Evolutionary conservation across 768 basidiomycete species (phyloP).

Genomic region (Fistulinella prunicolor): DNA sequence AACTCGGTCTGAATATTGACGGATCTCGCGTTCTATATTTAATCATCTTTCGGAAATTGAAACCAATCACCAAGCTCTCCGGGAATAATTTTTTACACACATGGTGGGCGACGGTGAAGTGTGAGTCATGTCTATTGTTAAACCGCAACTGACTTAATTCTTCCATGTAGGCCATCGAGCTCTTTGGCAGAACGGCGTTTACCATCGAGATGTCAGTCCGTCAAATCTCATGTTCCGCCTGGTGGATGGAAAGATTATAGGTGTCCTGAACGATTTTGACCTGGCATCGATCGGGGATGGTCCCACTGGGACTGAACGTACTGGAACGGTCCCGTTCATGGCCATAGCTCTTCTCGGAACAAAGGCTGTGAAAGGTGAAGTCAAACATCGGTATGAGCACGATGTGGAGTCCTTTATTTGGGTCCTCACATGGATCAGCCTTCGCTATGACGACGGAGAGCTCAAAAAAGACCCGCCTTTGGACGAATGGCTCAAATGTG

Average conservation of each 20-base stretch:
- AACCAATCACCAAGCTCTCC: neutral
- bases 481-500: neutral
- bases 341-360: neutral
- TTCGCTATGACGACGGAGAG: neutral
- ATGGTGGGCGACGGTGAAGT: neutral
- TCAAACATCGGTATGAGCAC: neutral
- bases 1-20: neutral
- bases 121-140: neutral
- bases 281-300: neutral
- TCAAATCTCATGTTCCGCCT: constrained; percentile 1
- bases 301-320: neutral
- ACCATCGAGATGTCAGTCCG: neutral
- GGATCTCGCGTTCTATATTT: neutral
- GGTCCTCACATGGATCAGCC: neutral
- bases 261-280: constrained; percentile 1
- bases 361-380: neutral
- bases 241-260: neutral
- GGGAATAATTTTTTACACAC: neutral
- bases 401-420: neutral
- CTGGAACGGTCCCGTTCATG: neutral
- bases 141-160: neutral
- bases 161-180: neutral
- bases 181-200: neutral
- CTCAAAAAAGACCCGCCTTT: neutral
- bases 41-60: neutral